phyloP scores from a whole-genome alignment of 78 protist species.

The Dictyostelium capitatum region DNA sequence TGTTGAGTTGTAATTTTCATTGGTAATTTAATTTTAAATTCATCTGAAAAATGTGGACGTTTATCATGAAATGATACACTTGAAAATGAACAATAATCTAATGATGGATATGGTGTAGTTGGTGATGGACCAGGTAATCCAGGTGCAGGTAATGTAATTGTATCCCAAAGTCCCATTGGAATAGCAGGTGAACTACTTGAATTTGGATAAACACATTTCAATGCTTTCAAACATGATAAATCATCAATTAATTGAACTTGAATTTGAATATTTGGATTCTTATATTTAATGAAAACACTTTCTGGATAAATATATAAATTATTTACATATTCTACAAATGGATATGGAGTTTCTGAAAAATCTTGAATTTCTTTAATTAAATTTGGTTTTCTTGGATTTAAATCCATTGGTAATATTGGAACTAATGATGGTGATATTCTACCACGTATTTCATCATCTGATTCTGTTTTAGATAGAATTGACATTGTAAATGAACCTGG shows the following conservation, averaged over 20 bases:
- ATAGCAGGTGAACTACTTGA: constrained; percentile 30
- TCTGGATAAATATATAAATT: constrained; percentile 76
- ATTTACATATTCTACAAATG: constrained; percentile 60
- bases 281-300: constrained; percentile 49
- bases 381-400: not conserved
- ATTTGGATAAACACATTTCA: constrained; percentile 60
- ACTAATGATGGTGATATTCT: constrained; percentile 49
- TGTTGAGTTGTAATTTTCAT: constrained; percentile 71
- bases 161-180: constrained; percentile 53
- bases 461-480: not conserved
- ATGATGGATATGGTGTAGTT: constrained; percentile 61
- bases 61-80: constrained; percentile 79
- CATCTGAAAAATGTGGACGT: constrained; percentile 76
- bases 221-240: constrained; percentile 21
- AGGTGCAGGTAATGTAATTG: constrained; percentile 28
- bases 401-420: constrained; percentile 38
- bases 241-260: constrained; percentile 79
- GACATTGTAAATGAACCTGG: constrained; percentile 74
- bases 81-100: constrained; percentile 30
- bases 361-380: constrained; percentile 75
- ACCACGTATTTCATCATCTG: constrained; percentile 49
- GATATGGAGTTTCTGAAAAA: constrained; percentile 65
- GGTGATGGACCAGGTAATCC: constrained; percentile 68
- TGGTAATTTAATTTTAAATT: constrained; percentile 76
- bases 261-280: constrained; percentile 71